Conservation (phyloP, 164 flowering plant genomes). For the Umbilicus rupestris region DNA sequence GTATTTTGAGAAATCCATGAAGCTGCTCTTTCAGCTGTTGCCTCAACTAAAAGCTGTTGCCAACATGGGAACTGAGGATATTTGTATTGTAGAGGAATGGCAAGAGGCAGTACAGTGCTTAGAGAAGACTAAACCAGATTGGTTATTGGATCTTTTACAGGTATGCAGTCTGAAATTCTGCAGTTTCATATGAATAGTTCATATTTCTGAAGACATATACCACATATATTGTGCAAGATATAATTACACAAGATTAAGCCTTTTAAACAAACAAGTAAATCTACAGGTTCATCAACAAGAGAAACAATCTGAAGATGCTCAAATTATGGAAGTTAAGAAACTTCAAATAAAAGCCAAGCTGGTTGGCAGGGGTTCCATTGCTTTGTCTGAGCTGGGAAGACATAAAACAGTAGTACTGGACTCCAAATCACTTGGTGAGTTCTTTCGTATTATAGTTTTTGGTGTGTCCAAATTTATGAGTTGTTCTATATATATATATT, state of each 20-base stretch:
- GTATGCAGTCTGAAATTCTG: constrained; percentile 21
- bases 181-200: background rate
- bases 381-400: constrained; percentile 47
- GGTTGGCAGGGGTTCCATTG: constrained; percentile 42
- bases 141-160: constrained; percentile 61
- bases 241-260: constrained; percentile 2
- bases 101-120: constrained; percentile 60
- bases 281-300: constrained; percentile 35
- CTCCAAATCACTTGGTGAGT: constrained; percentile 53
- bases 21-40: constrained; percentile 49
- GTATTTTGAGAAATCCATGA: constrained; percentile 59
- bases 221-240: background rate
- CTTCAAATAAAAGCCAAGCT: constrained; percentile 54
- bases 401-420: constrained; percentile 44
- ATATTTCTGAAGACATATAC: background rate
- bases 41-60: constrained; percentile 29
- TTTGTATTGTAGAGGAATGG: constrained; percentile 44
- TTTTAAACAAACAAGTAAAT: background rate
- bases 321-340: constrained; percentile 37
- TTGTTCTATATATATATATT: too few species aligned
- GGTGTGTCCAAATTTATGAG: background rate
- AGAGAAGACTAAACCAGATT: constrained; percentile 46
- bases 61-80: constrained; percentile 13
- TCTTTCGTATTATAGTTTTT: background rate
- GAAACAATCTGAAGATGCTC: constrained; percentile 18